These are phyloP conservation scores for Salvia rosmarinus DNA, from an alignment of 257 asterid genomes.

Conservation along the genomic window DNA sequence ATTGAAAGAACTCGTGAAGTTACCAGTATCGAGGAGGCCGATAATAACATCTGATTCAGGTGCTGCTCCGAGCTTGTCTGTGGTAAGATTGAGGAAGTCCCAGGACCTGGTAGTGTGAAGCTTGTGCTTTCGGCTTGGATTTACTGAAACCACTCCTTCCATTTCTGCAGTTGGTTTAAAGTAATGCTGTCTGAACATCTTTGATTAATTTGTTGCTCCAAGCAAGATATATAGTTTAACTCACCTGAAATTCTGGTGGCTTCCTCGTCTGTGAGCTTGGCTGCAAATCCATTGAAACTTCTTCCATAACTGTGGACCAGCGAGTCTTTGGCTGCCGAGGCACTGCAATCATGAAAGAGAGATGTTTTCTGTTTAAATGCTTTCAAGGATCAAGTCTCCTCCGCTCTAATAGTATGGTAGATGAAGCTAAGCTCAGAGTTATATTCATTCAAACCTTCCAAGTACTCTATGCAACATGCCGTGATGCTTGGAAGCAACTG, in stretches of 20 bases:
- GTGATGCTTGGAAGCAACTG: constrained; percentile 42
- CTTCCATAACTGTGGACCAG: constrained; percentile 55
- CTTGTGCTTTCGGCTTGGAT: constrained; percentile 40
- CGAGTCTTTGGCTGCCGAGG: constrained; percentile 43
- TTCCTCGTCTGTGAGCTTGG: constrained; percentile 55
- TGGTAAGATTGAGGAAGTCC: constrained; percentile 49
- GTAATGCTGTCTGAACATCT: not conserved
- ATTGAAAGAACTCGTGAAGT: not conserved
- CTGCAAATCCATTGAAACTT: constrained; percentile 70
- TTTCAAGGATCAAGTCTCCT: not conserved
- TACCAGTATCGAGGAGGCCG: constrained; percentile 56
- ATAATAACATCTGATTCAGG: constrained; percentile 46
- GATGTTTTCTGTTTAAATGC: not conserved
- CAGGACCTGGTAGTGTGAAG: constrained; percentile 61
- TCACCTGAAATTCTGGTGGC: constrained; percentile 43
- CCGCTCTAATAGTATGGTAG: not conserved
- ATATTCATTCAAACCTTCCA: constrained; percentile 43
- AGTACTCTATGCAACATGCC: constrained; percentile 43
- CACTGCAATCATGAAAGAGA: constrained; percentile 35
- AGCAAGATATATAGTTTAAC: not conserved
- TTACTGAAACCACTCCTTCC: constrained; percentile 57
- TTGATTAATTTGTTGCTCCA: not conserved
- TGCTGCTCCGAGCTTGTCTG: constrained; percentile 33
- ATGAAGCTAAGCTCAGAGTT: not conserved
- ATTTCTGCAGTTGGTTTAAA: constrained; percentile 34